Base-by-base conservation (phyloP, 169 alveolate genomes). In the Eimeria acervulina region DNA sequence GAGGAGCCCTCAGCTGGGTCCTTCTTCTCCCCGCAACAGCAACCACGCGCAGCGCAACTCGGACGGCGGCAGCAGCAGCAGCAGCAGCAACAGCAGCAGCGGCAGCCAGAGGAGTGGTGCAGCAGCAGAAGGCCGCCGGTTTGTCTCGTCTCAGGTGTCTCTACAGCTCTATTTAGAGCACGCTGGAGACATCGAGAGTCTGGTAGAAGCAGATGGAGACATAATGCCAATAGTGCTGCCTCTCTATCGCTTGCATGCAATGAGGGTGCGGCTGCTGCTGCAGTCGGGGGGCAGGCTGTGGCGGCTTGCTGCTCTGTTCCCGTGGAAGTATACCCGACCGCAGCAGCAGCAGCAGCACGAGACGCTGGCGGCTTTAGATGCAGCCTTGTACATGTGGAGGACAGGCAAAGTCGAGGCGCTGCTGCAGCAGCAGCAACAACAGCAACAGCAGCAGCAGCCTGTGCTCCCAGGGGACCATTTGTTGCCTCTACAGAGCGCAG, bases 271-370 rank as follows among this genome's bases (percentile, higher is more conserved):
- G 72, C 51, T 92, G 61, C 85, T 92, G 47, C 78, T 92, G 83
- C 92, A 55, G 63, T 92, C 95, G 19, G 66, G 91, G 21, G 95
- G 95, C 26, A 63, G 91, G 21, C 83, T 92, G 55, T 92, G 95
- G 95, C 42, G 84, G 10, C 92, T 92, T 26, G 95, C 95, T 26
- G 95, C 95, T 28, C 95, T 92, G 55, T 92, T 92, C 70, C 95
- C 95, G 28, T 92, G 95, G 95, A 74, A 74, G 70, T 52, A 85
- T 59, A 55, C 31, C 92, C 47, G 51, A 23, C 47, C 38, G 59
- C 61, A 40, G 47, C 47, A 31, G 33, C 93, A 52, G 40, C 93
- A 59, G 59, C 74, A 31, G 31, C 26, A 26, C 2, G 91, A 52
- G 72, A 47, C 42, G 0, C 66, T 63, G 83, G 63, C 26, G 72